Percentiles rank a stretch among this genome's conserved stretches.
Conservation (phyloP, 2,329 filamentous ascomycete species). For the Boeremia lycopersici region DNA sequence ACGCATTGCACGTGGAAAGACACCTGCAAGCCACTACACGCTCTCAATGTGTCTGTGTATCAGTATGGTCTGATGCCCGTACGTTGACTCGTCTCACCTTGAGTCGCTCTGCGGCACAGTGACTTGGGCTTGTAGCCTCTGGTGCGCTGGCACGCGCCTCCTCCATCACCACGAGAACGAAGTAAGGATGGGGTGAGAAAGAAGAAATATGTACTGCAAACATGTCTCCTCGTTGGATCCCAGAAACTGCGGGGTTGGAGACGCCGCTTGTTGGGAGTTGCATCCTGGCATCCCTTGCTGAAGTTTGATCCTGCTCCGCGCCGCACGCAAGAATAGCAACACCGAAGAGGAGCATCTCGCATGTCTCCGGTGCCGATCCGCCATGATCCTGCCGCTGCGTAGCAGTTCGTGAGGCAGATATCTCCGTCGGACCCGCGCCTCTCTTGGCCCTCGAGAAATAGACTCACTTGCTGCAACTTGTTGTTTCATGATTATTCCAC, state of each 20-base stretch:
- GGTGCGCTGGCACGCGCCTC: conserved; percentile 3
- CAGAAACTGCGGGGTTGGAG: not conserved
- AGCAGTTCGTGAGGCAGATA: not conserved
- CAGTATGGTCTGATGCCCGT: conserved; percentile 7
- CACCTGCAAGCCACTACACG: conserved; percentile 14
- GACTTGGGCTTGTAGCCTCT: not conserved
- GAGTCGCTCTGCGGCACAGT: conserved; percentile 6
- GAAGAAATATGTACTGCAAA: not conserved
- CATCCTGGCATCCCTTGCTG: conserved; percentile 5
- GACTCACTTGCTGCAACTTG: not conserved
- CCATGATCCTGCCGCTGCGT: not conserved
- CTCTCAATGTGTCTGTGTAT: conserved; percentile 7
- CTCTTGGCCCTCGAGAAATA: not conserved
- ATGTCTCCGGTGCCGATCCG: not conserved
- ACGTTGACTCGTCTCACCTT: conserved; percentile 1
- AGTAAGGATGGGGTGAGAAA: not conserved
- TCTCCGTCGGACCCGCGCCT: not conserved
- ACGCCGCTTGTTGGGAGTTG: not conserved
- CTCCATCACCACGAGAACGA: not conserved
- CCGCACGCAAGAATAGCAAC: not conserved
- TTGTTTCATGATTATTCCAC: not conserved
- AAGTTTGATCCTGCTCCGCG: not conserved
- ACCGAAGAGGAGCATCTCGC: not conserved
- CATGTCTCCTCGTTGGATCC: not conserved
- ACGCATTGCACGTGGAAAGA: conserved; percentile 14